Percentiles rank a stretch among this genome's conserved stretches.
phyloP scores from a whole-genome alignment of 176 grass and related monocot genomes.

The Avena insularis region DNA sequence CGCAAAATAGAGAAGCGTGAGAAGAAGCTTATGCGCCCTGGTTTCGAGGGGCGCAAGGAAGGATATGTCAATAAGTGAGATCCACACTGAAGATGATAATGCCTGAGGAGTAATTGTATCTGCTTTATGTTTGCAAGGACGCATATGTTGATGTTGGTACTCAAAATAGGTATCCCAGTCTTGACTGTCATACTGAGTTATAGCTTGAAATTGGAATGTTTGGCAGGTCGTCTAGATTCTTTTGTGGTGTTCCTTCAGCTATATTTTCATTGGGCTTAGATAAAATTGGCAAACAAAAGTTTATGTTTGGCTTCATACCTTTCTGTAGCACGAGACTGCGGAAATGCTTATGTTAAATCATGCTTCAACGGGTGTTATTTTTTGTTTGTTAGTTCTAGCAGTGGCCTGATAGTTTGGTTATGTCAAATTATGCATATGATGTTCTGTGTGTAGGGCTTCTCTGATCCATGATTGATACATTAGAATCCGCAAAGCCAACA shows the following conservation, averaged over 20 bases:
- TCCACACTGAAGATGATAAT: background rate
- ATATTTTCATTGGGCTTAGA: constrained; percentile 21
- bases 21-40: constrained; percentile 91
- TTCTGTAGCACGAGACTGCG: background rate
- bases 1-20: constrained; percentile 90
- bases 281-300: background rate
- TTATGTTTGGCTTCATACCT: background rate
- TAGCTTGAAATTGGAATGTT: constrained; percentile 17
- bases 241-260: constrained; percentile 3
- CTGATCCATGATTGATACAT: background rate
- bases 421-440: constrained; percentile 21
- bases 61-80: constrained; percentile 77
- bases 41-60: constrained; percentile 88
- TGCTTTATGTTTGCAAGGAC: constrained; percentile 20
- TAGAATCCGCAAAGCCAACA: background rate
- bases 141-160: constrained; percentile 22
- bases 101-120: constrained; percentile 6
- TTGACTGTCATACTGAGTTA: constrained; percentile 11
- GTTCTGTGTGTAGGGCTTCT: background rate
- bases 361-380: background rate
- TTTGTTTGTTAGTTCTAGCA: background rate
- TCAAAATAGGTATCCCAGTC: constrained; percentile 33
- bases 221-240: constrained; percentile 18
- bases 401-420: background rate
- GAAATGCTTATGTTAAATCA: background rate